Evolutionary conservation across 129 eudicot genomes (phyloP).

Genomic region (Flaveria ramosissima): DNA sequence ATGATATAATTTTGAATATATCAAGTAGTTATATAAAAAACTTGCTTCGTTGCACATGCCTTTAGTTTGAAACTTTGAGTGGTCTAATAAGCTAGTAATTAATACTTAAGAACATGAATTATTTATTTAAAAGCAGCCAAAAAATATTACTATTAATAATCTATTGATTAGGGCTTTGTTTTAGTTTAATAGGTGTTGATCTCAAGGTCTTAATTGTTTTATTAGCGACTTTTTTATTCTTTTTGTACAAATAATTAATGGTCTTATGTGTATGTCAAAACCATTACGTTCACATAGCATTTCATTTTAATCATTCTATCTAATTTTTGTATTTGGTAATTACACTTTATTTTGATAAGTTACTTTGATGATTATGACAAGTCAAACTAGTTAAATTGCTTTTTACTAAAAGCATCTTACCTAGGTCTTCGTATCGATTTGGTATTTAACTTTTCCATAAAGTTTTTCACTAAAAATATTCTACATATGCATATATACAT

Average conservation of each 20-base stretch:
- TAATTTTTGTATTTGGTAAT: too few relatives aligned
- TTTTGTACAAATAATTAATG: not conserved
- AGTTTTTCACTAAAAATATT: too few relatives aligned
- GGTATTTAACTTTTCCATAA: too few relatives aligned
- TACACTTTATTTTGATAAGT: too few relatives aligned
- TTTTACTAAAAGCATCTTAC: too few relatives aligned
- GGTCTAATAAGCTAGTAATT: conserved; percentile 20
- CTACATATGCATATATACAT: too few relatives aligned
- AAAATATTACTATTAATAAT: not conserved
- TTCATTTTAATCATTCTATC: too few relatives aligned
- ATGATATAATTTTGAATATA: not conserved
- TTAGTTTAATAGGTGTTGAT: conserved; percentile 30
- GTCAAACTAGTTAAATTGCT: too few relatives aligned
- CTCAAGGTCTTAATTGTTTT: conserved; percentile 27
- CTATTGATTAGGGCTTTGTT: conserved; percentile 8
- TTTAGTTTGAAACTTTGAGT: conserved; percentile 16
- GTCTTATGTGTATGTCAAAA: too few relatives aligned
- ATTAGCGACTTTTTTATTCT: not conserved
- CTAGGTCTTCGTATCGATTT: too few relatives aligned
- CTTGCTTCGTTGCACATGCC: conserved; percentile 20
- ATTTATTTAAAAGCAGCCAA: conserved; percentile 11
- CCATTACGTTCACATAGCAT: not conserved
- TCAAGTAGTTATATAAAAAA: not conserved
- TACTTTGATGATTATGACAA: too few relatives aligned
- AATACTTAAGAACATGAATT: conserved; percentile 9